Evolutionary conservation across 495 filamentous ascomycete species (phyloP), one percentile per base, ranked within the genome.

Genomic region (Tuber umbilicatum): DNA sequence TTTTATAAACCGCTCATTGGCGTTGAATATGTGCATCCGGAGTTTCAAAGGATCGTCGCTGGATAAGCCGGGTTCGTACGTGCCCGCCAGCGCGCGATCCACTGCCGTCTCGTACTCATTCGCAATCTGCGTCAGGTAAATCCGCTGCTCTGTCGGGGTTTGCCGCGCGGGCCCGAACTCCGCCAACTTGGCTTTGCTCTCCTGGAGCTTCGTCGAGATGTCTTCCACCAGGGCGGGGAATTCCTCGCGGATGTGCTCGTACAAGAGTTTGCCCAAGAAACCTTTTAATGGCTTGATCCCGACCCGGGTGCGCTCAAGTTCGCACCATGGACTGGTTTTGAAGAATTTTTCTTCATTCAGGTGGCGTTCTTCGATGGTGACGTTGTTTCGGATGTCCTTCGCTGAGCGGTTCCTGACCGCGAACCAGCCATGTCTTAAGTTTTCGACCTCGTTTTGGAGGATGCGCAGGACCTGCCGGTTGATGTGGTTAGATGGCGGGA

Each of bases 351-450:
- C 80, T 71, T 88, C 87, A 1, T 80, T 81, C 12, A 70, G 39
- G 43, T 83, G 73, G 0, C 85, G 85, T 19, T 84, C 75, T 14
- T 78, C 78, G 27, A 82, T 74, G 2, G 76, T 79, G 7, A 85
- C 78, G 0, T 78, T 79, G 6, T 82, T 75, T 38, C 79, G 73
- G 14, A 87, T 81, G 27, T 88, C 86, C 40, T 83, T 76, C 31
- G 84, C 83, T 4, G 83, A 83, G 17, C 84, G 85, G 71, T 89
- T 90, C 37, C 80, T 84, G 5, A 89, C 85, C 23, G 86, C 83
- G 75, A 85, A 88, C 84, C 86, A 89, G 17, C 88, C 87, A 39
- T 87, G 85, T 5, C 78, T 85, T 16, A 87, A 82, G 38, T 81
- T 68, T 14, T 82, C 80, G 37, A 83, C 78, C 35, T 81, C 73